These are phyloP conservation scores for Aspergillus biplanus DNA, from an alignment of 495 filamentous ascomycete species.

Conservation along the genomic window DNA sequence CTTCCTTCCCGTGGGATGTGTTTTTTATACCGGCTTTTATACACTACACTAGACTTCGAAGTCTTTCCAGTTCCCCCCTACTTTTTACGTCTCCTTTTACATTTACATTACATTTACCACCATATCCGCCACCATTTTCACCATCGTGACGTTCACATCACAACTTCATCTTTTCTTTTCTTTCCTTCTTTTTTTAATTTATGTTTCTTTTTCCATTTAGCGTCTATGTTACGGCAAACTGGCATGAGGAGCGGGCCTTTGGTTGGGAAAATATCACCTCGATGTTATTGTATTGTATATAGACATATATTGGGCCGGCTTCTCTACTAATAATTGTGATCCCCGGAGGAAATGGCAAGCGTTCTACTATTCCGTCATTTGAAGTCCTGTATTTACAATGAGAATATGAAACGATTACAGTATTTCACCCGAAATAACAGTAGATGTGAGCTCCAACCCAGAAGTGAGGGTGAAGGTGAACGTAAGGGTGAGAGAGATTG, in stretches of 20 bases:
- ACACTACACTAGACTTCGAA: slow-evolving; percentile 3
- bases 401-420: neutral
- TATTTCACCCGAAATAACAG: no score
- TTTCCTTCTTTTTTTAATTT: slow-evolving; percentile 13
- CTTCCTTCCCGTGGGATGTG: slow-evolving; percentile 8
- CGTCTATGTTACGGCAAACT: slow-evolving; percentile 28
- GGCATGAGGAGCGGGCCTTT: slow-evolving; percentile 28
- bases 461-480: neutral
- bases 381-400: no score
- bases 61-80: slow-evolving; percentile 1
- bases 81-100: neutral
- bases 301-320: slow-evolving; percentile 22
- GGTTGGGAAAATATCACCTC: slow-evolving; percentile 23
- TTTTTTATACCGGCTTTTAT: slow-evolving; percentile 12
- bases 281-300: slow-evolving; percentile 27
- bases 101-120: slow-evolving; percentile 3
- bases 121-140: slow-evolving; percentile 2
- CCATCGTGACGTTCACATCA: slow-evolving; percentile 17
- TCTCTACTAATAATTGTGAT: slow-evolving; percentile 23
- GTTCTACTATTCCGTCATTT: neutral
- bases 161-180: slow-evolving; percentile 13
- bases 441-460: no score
- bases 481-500: neutral
- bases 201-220: slow-evolving; percentile 23
- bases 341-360: slow-evolving; percentile 18